Evolutionary conservation across 1,284 basidiomycete species (phyloP), one percentile per base, ranked within the genome.

Genomic region (Sporisorium sorghi): DNA sequence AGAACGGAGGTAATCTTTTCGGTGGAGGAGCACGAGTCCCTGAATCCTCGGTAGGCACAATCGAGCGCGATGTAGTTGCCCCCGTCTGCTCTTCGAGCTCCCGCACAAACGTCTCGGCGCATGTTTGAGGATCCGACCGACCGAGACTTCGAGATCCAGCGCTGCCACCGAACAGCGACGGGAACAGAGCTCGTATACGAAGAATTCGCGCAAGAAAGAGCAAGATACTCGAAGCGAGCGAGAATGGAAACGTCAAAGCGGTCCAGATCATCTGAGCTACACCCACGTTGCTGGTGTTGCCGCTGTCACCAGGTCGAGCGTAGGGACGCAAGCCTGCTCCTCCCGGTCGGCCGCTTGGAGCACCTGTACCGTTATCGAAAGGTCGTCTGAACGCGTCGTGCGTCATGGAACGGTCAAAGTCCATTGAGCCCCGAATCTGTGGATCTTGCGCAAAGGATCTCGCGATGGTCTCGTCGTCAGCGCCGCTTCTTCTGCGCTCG

Each of bases 1-100:
- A 90, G 86, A 97, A 94, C 0, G 77, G 73, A 4, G 78, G 80
- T 5, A 80, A 58, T n/a, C 39, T 46, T 17, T 59, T 72, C 14
- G 40, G 47, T 12, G 37, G 19, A 44, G 66, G 60, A 39, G 59
- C 63, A 12, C 51, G 37, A 21, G 60, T 35, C 8, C 44, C 58
- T 14, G 40, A 21, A 35, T 56, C 54, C 2, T 33, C 46, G 11
- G 17, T 37, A 10, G 39, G 19, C 26, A 43, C n/a, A 9, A 28
- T 24, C 11, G 60, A 60, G 23, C 49, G 55, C 17, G 61, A 65
- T 8, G 57, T 48, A 2, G 55, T 50, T 11, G 50, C 67, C 9
- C 64, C 75, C 0, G 72, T 73, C 30, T 74, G 54, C 26, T 65
- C 48, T 21, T 77, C 75, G 23, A 77, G 68, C 39, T 77, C 71